phyloP scores from a whole-genome alignment of 257 asterid genomes.

The Knoxia roxburghii region DNA sequence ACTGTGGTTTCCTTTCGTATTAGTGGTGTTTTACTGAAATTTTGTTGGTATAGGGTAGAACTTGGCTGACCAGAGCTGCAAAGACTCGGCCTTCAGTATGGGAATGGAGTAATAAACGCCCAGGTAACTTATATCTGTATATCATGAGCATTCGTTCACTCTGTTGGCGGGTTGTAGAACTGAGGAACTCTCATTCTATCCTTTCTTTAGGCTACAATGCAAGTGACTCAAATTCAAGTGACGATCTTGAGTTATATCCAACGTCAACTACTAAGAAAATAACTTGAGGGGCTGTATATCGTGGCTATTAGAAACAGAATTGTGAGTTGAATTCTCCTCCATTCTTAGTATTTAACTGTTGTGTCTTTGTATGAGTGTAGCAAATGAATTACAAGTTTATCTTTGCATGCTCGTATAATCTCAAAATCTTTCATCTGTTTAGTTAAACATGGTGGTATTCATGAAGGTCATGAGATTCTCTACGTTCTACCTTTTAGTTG shows the following conservation, averaged over 20 bases:
- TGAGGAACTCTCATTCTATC: conserved; percentile 1
- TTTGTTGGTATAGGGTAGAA: conserved; percentile 53
- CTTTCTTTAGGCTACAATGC: conserved; percentile 62
- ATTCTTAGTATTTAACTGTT: conserved; percentile 3
- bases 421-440: too few species aligned
- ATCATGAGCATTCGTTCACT: conserved; percentile 3
- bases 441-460: background rate
- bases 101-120: conserved; percentile 87
- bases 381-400: background rate
- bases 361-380: background rate
- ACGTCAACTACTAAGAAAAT: conserved; percentile 37
- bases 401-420: too few species aligned
- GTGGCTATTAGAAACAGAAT: conserved; percentile 14
- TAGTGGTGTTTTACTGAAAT: conserved; percentile 10
- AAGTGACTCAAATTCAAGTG: conserved; percentile 92
- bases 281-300: conserved; percentile 26
- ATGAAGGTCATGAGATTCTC: background rate
- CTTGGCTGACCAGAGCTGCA: conserved; percentile 78
- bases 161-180: background rate
- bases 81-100: conserved; percentile 62
- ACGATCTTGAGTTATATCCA: too few species aligned
- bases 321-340: conserved; percentile 35
- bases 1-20: background rate
- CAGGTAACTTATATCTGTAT: conserved; percentile 44
- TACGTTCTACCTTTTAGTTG: background rate